phyloP scores from a whole-genome alignment of 164 flowering plant genomes.

The Macadamia integrifolia region DNA sequence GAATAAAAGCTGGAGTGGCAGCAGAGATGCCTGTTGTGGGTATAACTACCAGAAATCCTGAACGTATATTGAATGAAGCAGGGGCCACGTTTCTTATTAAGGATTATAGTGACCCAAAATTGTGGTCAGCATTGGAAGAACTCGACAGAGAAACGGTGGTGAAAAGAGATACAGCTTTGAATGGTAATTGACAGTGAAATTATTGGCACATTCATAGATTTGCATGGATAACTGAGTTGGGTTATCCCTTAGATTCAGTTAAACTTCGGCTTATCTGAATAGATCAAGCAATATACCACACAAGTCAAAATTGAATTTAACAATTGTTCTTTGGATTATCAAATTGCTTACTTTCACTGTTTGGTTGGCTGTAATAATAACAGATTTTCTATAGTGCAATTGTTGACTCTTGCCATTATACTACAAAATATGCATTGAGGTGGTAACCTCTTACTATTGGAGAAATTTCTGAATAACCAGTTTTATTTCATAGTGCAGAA shows the following conservation, averaged over 20 bases:
- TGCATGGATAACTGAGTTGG: background rate
- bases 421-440: no score
- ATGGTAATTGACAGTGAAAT: background rate
- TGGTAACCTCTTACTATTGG: no score
- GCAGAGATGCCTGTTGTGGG: slow-evolving; percentile 93
- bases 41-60: slow-evolving; percentile 79
- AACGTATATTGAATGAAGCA: slow-evolving; percentile 54
- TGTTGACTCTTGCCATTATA: no score
- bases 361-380: background rate
- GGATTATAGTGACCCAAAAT: slow-evolving; percentile 70
- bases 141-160: slow-evolving; percentile 29
- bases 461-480: no score
- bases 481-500: no score
- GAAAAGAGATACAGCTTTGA: slow-evolving; percentile 1
- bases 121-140: slow-evolving; percentile 81
- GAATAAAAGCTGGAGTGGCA: slow-evolving; percentile 90
- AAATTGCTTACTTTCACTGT: background rate
- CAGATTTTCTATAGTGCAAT: background rate
- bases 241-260: background rate
- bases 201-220: background rate
- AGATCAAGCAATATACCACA: background rate
- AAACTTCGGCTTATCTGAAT: background rate
- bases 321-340: background rate
- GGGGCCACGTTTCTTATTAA: slow-evolving; percentile 74
- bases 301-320: background rate